Conservation (phyloP, 148 eudicot genomes). For the Tetragonia tetragonoides region DNA sequence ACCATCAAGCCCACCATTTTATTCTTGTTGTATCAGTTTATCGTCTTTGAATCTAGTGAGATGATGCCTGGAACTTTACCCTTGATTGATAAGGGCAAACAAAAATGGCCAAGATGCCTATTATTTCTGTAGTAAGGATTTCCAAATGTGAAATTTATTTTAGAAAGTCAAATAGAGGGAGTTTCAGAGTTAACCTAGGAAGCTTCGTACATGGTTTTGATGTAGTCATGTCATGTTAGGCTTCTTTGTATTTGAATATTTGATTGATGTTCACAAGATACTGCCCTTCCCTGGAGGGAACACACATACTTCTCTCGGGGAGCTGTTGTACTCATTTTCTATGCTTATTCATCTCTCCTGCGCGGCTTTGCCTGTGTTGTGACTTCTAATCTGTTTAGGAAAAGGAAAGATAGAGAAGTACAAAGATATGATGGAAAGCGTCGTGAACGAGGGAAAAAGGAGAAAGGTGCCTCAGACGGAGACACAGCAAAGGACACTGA, state of each 20-base stretch:
- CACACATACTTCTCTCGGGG: not conserved
- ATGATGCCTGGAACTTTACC: too few species aligned
- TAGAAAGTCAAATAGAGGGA: not conserved
- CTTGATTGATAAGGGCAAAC: too few species aligned
- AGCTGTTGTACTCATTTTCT: not conserved
- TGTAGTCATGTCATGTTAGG: not conserved
- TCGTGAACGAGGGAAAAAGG: constrained; percentile 19
- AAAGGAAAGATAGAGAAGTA: constrained; percentile 44
- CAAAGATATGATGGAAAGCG: constrained; percentile 22
- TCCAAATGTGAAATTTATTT: not conserved
- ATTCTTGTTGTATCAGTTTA: too few species aligned
- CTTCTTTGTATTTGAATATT: not conserved
- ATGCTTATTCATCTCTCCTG: not conserved
- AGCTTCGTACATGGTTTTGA: not conserved
- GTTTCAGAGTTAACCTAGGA: not conserved
- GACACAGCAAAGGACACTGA: constrained; percentile 20
- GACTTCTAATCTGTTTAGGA: constrained; percentile 35
- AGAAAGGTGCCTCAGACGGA: constrained; percentile 24
- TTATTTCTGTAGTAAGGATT: not conserved
- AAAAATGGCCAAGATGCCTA: not conserved
- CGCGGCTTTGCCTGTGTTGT: not conserved
- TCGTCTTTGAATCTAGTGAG: too few species aligned
- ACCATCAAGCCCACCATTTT: too few species aligned
- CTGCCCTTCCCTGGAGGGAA: not conserved
- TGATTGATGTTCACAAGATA: not conserved